Percentiles rank a stretch among this genome's conserved stretches.
These are phyloP conservation scores for Tritrichomonas foetus DNA, from an alignment of 208 protist species.

Conservation along the genomic window DNA sequence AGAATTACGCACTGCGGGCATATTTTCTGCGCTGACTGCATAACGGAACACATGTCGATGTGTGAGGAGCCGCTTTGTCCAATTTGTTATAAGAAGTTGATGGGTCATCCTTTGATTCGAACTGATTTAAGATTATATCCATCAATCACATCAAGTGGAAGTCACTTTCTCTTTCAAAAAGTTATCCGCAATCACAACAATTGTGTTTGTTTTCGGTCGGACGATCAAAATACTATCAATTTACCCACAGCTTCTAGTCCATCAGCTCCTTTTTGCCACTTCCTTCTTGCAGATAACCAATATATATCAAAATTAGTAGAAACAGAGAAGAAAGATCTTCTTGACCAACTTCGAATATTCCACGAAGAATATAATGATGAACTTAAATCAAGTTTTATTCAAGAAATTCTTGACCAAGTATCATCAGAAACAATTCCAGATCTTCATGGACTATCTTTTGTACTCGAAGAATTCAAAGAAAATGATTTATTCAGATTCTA, in stretches of 20 bases:
- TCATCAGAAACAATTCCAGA: background rate
- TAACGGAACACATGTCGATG: background rate
- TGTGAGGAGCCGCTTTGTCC: background rate
- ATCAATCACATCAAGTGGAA: background rate
- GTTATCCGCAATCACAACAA: background rate
- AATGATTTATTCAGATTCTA: background rate
- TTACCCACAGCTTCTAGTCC: background rate
- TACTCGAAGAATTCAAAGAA: background rate
- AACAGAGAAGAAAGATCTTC: background rate
- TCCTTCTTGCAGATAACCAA: background rate
- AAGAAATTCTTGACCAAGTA: background rate
- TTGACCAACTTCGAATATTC: background rate
- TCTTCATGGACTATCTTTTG: background rate
- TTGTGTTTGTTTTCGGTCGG: background rate
- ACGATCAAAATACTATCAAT: background rate
- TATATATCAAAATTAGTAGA: background rate
- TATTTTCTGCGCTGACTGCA: conserved; percentile 28
- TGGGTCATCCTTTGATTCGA: background rate
- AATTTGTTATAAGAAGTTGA: background rate
- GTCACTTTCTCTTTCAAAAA: background rate
- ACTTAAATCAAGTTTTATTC: background rate
- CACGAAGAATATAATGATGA: background rate
- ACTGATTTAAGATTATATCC: background rate
- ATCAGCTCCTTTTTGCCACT: background rate
- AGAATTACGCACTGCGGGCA: background rate